Evolutionary conservation across 768 basidiomycete genomes (phyloP), one percentile per base, ranked within the genome.

Genomic region (Panellus pusillus): DNA sequence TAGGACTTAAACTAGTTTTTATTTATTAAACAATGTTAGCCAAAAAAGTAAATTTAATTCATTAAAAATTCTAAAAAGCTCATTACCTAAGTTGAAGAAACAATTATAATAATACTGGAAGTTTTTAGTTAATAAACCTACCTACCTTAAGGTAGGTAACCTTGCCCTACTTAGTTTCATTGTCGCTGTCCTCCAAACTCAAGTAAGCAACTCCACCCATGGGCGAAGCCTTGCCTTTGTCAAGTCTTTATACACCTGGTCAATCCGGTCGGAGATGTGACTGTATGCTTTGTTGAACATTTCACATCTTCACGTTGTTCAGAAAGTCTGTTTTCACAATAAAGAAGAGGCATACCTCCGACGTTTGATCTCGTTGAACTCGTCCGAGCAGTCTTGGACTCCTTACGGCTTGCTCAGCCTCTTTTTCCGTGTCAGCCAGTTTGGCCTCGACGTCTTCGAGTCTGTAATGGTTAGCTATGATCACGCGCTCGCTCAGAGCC

Each of bases 131-230:
- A n/a, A n/a, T n/a, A n/a, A n/a, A n/a, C n/a, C n/a, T n/a, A n/a
- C n/a, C n/a, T n/a, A n/a, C n/a, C n/a, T n/a, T n/a, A n/a, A n/a
- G n/a, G n/a, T n/a, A n/a, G n/a, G n/a, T n/a, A n/a, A n/a, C n/a
- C n/a, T n/a, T n/a, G n/a, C n/a, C n/a, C n/a, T n/a, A n/a, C n/a
- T n/a, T n/a, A n/a, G n/a, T n/a, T n/a, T n/a, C n/a, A n/a, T n/a
- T n/a, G n/a, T 99, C 97, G 59, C 81, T 93, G 64, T 98, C 97
- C 65, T 99, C 97, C 63, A 99, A 75, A 72, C 87, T 92, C 17
- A 98, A 81, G 70, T 98, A 99, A 2, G 95, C 97, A 29, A 97
- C 92, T 61, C 97, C 97, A 41, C 96, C 96, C 83, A 92, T 89
- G 0, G 93, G 93, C 1, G 92, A 82, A 2, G 88, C 66, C 93